Evolutionary conservation across 768 basidiomycete genomes (phyloP).

Genomic region (Lactarius quietus): DNA sequence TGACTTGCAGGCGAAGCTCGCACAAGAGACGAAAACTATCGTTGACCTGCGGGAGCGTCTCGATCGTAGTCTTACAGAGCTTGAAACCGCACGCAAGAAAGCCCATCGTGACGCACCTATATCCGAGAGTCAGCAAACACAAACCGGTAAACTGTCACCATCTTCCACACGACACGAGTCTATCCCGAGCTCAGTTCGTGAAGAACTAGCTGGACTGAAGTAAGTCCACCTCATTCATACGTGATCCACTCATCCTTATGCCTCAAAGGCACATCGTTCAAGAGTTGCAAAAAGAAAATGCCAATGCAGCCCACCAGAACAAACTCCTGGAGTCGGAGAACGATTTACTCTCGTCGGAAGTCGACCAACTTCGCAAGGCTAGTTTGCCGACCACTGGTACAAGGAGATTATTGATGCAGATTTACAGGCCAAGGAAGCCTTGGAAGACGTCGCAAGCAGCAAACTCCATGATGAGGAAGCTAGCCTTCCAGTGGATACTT

Average conservation of each 20-base stretch:
- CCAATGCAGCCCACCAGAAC: conserved; percentile 55
- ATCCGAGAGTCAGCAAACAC: conserved; percentile 38
- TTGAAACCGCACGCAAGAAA: conserved; percentile 57
- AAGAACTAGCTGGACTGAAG: conserved; percentile 86
- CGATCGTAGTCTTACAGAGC: conserved; percentile 44
- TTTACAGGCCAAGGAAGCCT: conserved; percentile 62
- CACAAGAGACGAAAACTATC: conserved; percentile 15
- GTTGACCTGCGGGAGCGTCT: conserved; percentile 33
- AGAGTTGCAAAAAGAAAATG: conserved; percentile 81
- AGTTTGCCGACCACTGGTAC: not conserved
- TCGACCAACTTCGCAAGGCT: conserved; percentile 72
- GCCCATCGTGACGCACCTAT: conserved; percentile 54
- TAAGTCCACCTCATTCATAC: conserved; percentile 34
- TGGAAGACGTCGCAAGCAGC: conserved; percentile 74
- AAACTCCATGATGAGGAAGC: conserved; percentile 52
- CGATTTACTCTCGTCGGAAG: conserved; percentile 58
- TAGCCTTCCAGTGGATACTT: conserved; percentile 30
- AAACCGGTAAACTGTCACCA: conserved; percentile 30
- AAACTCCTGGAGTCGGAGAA: conserved; percentile 79
- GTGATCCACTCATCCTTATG: conserved; percentile 30
- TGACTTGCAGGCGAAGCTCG: conserved; percentile 10
- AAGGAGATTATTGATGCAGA: conserved; percentile 4
- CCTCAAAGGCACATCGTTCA: conserved; percentile 71
- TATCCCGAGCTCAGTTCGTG: conserved; percentile 38
- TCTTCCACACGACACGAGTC: conserved; percentile 45